phyloP scores from a whole-genome alignment of 345 rosid species.

The Toxicodendron radicans region DNA sequence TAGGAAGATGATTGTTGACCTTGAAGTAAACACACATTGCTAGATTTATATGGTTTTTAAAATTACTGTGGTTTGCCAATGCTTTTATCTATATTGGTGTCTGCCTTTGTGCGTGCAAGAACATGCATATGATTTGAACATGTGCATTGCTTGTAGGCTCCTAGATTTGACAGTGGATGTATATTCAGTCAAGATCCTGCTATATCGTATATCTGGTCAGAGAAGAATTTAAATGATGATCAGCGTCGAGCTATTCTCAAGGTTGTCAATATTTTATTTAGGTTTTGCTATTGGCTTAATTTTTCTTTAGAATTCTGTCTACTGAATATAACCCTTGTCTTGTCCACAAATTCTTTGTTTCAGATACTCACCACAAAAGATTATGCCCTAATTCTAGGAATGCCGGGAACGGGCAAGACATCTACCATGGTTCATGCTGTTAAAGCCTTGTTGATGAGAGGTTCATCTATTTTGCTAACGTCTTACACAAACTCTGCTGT shows the following conservation, averaged over 20 bases:
- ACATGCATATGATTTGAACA: conserved; percentile 1
- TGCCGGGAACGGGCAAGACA: conserved; percentile 99
- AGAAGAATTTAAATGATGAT: conserved; percentile 80
- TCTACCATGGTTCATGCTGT: conserved; percentile 96
- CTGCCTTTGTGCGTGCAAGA: not conserved
- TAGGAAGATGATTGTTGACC: conserved; percentile 86
- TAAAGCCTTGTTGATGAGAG: conserved; percentile 91
- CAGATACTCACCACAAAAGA: conserved; percentile 95
- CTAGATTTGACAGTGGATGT: conserved; percentile 91
- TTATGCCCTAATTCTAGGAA: conserved; percentile 91
- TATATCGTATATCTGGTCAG: conserved; percentile 89
- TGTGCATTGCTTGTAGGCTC: conserved; percentile 52
- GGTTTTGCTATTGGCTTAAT: conserved; percentile 10
- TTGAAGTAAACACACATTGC: conserved; percentile 59
- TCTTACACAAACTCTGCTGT: conserved; percentile 99
- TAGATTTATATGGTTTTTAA: conserved; percentile 19
- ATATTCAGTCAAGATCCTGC: conserved; percentile 96
- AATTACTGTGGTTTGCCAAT: not conserved
- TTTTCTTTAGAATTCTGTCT: not conserved
- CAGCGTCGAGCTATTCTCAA: conserved; percentile 96
- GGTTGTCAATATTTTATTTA: conserved; percentile 44
- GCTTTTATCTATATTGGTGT: not conserved
- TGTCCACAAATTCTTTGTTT: conserved; percentile 31
- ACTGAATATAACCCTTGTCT: conserved; percentile 1
- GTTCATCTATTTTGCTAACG: conserved; percentile 90